Conservation (phyloP, 495 filamentous ascomycete genomes). For the Aspergillus funiculosus region DNA sequence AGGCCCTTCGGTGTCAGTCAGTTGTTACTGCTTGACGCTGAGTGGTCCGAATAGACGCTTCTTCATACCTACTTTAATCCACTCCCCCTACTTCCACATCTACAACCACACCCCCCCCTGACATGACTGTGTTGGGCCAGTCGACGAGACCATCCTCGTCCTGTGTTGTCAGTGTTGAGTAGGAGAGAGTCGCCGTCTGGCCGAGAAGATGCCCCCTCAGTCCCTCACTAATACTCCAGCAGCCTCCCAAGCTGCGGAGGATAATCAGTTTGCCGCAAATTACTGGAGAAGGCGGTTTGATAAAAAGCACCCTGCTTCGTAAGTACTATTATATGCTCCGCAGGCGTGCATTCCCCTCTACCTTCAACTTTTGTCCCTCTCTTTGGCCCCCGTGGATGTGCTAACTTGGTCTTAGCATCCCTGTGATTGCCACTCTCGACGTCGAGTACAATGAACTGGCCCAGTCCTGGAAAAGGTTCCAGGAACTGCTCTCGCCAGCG, state of each 20-base stretch:
- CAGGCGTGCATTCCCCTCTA: not conserved
- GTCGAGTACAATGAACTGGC: conserved; percentile 42
- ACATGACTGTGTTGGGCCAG: conserved; percentile 21
- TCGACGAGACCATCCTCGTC: conserved; percentile 22
- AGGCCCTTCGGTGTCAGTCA: not conserved
- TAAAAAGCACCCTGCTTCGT: conserved; percentile 18
- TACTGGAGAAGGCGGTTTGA: conserved; percentile 24
- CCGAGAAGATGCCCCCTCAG: conserved; percentile 15
- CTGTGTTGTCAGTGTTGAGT: conserved; percentile 15
- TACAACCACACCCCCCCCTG: no score
- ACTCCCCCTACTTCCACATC: not conserved
- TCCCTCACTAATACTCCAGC: conserved; percentile 8
- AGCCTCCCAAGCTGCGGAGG: conserved; percentile 13
- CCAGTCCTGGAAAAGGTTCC: conserved; percentile 40
- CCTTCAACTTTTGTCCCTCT: not conserved
- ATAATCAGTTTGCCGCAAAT: conserved; percentile 8
- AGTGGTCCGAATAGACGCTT: conserved; percentile 8
- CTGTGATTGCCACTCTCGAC: conserved; percentile 37
- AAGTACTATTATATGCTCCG: conserved; percentile 10
- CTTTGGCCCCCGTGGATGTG: not conserved
- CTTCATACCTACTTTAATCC: not conserved
- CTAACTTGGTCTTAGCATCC: conserved; percentile 23
- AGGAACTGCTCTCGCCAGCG: conserved; percentile 28
- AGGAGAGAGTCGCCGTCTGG: conserved; percentile 7
- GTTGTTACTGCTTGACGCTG: not conserved